Evolutionary conservation across 495 filamentous ascomycete species (phyloP).

Genomic region (Clohesyomyces aquaticus): DNA sequence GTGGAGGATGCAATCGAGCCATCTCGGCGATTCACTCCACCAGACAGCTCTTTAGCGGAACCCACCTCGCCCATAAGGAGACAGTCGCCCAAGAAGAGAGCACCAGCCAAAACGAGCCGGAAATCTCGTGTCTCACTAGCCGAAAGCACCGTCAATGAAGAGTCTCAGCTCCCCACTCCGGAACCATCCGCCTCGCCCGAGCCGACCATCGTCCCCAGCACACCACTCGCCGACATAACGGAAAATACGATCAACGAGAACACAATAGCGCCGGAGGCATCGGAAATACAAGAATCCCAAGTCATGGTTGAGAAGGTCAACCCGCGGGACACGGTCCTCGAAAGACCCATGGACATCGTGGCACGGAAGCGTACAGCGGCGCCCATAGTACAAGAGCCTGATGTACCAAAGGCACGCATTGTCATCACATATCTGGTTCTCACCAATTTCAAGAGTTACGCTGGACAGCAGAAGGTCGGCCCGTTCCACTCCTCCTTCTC

Average conservation of each 20-base stretch:
- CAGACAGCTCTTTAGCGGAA: constrained; percentile 54
- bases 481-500: constrained; percentile 97
- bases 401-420: constrained; percentile 76
- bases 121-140: constrained; percentile 52
- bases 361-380: constrained; percentile 79
- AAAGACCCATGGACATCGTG: constrained; percentile 93
- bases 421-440: constrained; percentile 90
- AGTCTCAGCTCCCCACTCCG: constrained; percentile 58
- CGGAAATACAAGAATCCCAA: too few relatives aligned
- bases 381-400: constrained; percentile 66
- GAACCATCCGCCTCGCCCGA: constrained; percentile 50
- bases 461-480: constrained; percentile 90
- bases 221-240: constrained; percentile 80
- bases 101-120: constrained; percentile 65
- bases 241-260: constrained; percentile 66
- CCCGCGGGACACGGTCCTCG: constrained; percentile 71
- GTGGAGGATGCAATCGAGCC: constrained; percentile 56
- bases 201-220: constrained; percentile 44
- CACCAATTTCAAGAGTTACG: constrained; percentile 98
- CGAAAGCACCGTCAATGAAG: constrained; percentile 41
- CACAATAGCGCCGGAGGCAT: constrained; percentile 40
- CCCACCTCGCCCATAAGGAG: constrained; percentile 68
- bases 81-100: constrained; percentile 67
- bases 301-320: constrained; percentile 62
- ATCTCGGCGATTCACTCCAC: constrained; percentile 62